Evolutionary conservation across 768 basidiomycete genomes (phyloP).

Genomic region (Suillus hirtellus): DNA sequence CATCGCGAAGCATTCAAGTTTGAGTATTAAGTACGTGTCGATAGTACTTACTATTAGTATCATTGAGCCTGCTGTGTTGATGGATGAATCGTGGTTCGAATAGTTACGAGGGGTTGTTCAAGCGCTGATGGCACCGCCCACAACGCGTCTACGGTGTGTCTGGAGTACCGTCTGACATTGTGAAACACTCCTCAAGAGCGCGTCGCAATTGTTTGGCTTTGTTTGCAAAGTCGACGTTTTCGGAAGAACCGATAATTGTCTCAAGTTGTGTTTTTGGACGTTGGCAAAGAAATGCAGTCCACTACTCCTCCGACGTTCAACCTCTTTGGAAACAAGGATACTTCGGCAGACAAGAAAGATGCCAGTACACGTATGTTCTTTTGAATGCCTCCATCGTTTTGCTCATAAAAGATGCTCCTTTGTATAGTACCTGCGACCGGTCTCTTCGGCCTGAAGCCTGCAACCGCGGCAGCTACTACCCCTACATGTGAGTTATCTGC

Average conservation of each 20-base stretch:
- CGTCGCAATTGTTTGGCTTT: neutral
- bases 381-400: neutral
- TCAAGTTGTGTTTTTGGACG: neutral
- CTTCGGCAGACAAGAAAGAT: conserved; percentile 47
- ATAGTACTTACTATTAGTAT: neutral
- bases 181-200: neutral
- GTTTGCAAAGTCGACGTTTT: neutral
- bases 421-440: conserved; percentile 13
- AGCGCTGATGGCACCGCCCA: neutral
- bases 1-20: neutral
- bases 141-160: neutral
- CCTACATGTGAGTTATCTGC: neutral
- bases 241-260: neutral
- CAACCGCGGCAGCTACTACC: conserved; percentile 21
- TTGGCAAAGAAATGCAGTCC: conserved; percentile 6
- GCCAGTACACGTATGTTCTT: conserved; percentile 17
- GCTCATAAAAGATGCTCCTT: conserved; percentile 2
- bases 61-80: neutral
- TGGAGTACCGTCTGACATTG: neutral
- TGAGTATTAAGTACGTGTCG: neutral
- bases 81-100: neutral
- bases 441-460: conserved; percentile 42
- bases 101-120: neutral
- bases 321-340: conserved; percentile 41
- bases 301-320: conserved; percentile 3